Evolutionary conservation across 768 basidiomycete species (phyloP).

Genomic region (Podaxis sp.): DNA sequence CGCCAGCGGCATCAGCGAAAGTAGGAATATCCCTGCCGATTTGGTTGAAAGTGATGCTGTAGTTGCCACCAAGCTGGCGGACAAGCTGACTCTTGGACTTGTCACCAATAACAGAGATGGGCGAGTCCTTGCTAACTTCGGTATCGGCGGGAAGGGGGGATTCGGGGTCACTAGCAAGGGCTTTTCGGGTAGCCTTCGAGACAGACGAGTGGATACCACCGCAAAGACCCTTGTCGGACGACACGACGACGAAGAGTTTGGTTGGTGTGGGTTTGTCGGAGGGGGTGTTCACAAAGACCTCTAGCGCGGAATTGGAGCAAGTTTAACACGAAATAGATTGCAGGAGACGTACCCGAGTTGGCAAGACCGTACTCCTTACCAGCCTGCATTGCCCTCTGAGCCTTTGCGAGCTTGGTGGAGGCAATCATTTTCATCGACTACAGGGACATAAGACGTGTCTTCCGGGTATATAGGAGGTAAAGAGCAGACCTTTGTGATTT

Average conservation of each 20-base stretch:
- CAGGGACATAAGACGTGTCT: conserved; percentile 17
- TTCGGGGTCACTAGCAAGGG: conserved; percentile 52
- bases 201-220: conserved; percentile 99
- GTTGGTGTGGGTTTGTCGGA: conserved; percentile 67
- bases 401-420: conserved; percentile 94
- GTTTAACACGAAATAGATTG: conserved; percentile 10
- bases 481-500: conserved; percentile 91
- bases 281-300: conserved; percentile 82
- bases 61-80: conserved; percentile 61
- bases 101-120: conserved; percentile 91
- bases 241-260: conserved; percentile 91
- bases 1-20: conserved; percentile 91
- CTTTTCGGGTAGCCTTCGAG: conserved; percentile 82
- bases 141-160: conserved; percentile 46
- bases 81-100: conserved; percentile 93
- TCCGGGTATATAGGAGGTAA: not conserved
- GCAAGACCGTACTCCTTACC: conserved; percentile 95
- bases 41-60: conserved; percentile 92
- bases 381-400: conserved; percentile 90
- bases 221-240: conserved; percentile 98
- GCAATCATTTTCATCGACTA: conserved; percentile 99
- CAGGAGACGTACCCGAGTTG: conserved; percentile 68
- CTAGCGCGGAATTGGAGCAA: conserved; percentile 36
- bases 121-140: conserved; percentile 57
- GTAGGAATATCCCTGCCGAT: conserved; percentile 97